These are phyloP conservation scores for Schizosaccharomyces osmophilus DNA, from an alignment of 805 yeast genomes.

Conservation along the genomic window DNA sequence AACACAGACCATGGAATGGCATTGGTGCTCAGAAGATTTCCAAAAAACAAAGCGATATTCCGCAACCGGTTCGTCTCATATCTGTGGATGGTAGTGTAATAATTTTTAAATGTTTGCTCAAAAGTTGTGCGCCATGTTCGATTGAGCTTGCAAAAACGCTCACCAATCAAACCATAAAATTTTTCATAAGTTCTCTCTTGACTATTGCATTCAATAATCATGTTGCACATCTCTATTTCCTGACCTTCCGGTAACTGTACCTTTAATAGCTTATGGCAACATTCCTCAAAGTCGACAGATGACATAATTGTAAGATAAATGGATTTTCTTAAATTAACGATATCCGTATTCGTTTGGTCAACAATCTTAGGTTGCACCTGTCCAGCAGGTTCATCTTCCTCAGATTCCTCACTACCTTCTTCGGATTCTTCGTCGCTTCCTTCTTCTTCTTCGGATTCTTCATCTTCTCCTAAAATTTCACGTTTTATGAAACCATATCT, in stretches of 20 bases:
- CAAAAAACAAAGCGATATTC: conserved; percentile 66
- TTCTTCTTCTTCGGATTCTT: conserved; percentile 7
- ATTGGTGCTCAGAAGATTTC: conserved; percentile 53
- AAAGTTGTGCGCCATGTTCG: conserved; percentile 36
- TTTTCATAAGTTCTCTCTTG: conserved; percentile 75
- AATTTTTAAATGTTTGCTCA: conserved; percentile 25
- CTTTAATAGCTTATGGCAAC: conserved; percentile 58
- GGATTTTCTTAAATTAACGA: conserved; percentile 42
- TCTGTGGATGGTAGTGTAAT: conserved; percentile 35
- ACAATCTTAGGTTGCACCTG: conserved; percentile 16
- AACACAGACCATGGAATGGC: conserved; percentile 40
- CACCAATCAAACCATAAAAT: conserved; percentile 56
- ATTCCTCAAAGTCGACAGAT: conserved; percentile 76
- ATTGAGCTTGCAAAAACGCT: conserved; percentile 29
- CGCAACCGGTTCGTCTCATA: conserved; percentile 51
- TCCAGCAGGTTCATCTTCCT: conserved; percentile 8
- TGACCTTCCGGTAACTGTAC: conserved; percentile 19
- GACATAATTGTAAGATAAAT: conserved; percentile 72
- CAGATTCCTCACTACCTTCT: conserved; percentile 8
- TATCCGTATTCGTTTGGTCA: conserved; percentile 46
- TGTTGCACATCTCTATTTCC: conserved; percentile 36
- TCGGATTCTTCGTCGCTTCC: conserved; percentile 9
- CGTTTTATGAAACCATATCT: conserved; percentile 20
- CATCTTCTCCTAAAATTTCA: conserved; percentile 23
- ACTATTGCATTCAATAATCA: conserved; percentile 55